Evolutionary conservation across 768 basidiomycete genomes (phyloP).

Genomic region (Tulasnella calospora): DNA sequence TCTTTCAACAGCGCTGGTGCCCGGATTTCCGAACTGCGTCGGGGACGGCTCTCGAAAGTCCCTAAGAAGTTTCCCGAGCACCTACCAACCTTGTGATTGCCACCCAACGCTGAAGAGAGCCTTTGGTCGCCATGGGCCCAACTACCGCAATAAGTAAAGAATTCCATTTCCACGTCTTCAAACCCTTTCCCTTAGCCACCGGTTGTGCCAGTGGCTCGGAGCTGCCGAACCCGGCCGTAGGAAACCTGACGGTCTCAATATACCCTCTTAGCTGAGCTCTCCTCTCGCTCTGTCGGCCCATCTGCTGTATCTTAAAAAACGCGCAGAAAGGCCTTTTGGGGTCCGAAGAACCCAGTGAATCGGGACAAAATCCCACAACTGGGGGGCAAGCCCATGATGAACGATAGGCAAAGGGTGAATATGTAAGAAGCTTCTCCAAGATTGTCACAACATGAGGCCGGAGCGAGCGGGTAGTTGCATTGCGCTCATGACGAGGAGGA

Average conservation of each 20-base stretch:
- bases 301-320: not conserved
- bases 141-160: not conserved
- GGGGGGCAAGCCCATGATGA: not conserved
- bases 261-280: not conserved
- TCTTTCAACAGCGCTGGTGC: not conserved
- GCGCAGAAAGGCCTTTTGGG: not conserved
- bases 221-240: not conserved
- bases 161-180: not conserved
- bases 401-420: not conserved
- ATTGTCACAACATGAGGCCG: not conserved
- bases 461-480: not conserved
- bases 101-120: no score
- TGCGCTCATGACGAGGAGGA: not conserved
- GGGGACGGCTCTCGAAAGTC: not conserved
- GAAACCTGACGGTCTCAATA: not conserved
- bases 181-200: not conserved
- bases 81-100: not conserved
- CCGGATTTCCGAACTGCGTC: not conserved
- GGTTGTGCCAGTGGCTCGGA: not conserved
- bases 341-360: not conserved
- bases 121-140: not conserved
- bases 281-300: not conserved
- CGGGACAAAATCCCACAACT: not conserved
- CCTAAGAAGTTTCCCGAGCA: not conserved
- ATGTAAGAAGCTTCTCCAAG: not conserved